phyloP scores from a whole-genome alignment of 768 basidiomycete species.

The Collybiopsis confluens region DNA sequence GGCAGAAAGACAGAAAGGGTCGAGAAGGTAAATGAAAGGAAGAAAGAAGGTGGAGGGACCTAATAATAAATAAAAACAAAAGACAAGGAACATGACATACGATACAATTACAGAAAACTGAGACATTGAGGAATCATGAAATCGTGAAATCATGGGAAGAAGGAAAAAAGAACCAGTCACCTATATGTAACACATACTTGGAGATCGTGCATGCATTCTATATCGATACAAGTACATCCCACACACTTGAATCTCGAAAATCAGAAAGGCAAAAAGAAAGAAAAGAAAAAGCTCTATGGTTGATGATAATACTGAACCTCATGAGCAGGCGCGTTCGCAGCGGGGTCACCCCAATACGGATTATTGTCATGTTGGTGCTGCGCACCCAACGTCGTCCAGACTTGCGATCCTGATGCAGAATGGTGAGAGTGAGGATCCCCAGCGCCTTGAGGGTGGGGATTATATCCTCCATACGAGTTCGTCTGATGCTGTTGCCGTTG shows the following conservation, averaged over 20 bases:
- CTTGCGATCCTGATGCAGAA: not conserved
- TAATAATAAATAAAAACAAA: not conserved
- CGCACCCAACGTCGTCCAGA: not conserved
- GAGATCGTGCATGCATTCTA: no score
- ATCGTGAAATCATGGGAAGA: not conserved
- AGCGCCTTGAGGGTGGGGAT: not conserved
- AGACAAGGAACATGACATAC: not conserved
- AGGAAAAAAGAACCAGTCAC: no score
- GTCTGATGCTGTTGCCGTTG: constrained; percentile 5
- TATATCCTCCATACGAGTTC: not conserved
- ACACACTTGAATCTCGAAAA: no score
- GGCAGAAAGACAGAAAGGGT: no score
- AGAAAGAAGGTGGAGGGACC: no score
- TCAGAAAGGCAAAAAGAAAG: no score
- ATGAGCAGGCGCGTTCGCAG: not conserved
- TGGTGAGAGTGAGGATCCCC: not conserved
- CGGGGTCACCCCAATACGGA: not conserved
- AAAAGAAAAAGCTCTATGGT: not conserved
- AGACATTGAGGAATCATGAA: not conserved
- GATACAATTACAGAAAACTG: not conserved
- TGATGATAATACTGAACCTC: not conserved
- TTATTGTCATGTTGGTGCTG: not conserved
- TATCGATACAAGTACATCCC: no score
- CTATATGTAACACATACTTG: no score
- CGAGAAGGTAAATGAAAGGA: no score